Base-by-base conservation (phyloP, 495 filamentous ascomycete genomes). In the Talaromyces liani region DNA sequence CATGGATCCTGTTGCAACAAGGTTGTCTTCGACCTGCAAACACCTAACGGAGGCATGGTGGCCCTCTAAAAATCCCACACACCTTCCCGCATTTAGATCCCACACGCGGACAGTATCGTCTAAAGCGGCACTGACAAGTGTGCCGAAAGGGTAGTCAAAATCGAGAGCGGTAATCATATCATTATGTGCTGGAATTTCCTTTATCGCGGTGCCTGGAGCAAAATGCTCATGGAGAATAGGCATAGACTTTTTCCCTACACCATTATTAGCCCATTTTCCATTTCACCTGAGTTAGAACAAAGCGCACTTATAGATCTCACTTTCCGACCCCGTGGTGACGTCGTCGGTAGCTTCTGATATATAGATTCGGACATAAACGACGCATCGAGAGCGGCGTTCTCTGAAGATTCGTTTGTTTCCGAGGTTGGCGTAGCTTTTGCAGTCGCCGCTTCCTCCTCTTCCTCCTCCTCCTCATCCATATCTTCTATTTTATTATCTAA, bases 341-440 rank as follows among this genome's bases (percentile, higher is more conserved):
- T 72, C 12, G 85, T 84, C 0, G 92, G 91, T 16, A 98, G 74
- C 72, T 97, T 98, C 69, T 93, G 88, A 70, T 97, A 99, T 65
- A 99, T 91, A 7, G 92, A 96, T 70, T 97, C 92, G 2, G 94
- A 97, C 95, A 98, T 98, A 79, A 98, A 99, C 1, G 85, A 84
- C 14, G 79, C 82, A 67, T 83, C 85, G 83, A 74, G 84, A 63
- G 75, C 84, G 61, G 74, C 77, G 63, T 84, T 79, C 27, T 86
- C 86, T 31, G 82, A 76, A 54, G 60, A 31, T 12, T 78, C 73
- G 56, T 77, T 77, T 3, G 78, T 77, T 6, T 80, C 79, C 22
- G 82, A 80, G 33, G 78, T 79, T 18, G 87, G 79, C 12, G 82
- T 84, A 9, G 73, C 76, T 24, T 54, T 47, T 10, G 41, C 60